A percentile compares a stretch with the other conserved stretches of the same genome.
Conservation (phyloP, 1,284 basidiomycete species). For the Xerocomus cyaneibrunnescens region DNA sequence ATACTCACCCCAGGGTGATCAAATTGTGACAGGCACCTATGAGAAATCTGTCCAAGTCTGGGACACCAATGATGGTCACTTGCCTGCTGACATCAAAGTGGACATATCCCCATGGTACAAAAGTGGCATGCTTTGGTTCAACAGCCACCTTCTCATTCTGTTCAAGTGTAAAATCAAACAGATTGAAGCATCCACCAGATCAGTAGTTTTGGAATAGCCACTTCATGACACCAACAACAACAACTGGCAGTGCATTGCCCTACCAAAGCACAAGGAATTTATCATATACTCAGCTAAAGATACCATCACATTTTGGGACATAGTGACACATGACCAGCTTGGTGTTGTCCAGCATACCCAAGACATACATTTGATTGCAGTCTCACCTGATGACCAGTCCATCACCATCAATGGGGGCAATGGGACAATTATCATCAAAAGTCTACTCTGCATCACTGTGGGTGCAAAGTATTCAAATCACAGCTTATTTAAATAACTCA, state of each 20-base stretch:
- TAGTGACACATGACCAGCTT: too few species aligned
- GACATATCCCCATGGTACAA: not conserved
- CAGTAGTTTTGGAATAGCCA: not conserved
- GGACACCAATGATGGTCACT: not conserved
- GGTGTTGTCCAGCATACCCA: too few species aligned
- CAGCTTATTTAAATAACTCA: not conserved
- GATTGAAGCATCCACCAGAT: not conserved
- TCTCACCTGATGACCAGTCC: not conserved
- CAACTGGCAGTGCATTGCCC: not conserved
- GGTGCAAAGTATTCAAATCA: not conserved
- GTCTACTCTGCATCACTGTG: not conserved
- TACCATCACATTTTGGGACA: not conserved
- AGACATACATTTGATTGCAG: too few species aligned
- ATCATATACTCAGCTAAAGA: not conserved
- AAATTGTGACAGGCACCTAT: too few species aligned
- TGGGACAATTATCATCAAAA: not conserved
- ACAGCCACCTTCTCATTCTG: not conserved
- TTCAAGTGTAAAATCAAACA: not conserved
- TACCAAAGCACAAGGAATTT: not conserved
- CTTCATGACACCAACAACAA: not conserved
- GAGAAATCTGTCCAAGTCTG: too few species aligned
- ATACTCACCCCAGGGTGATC: too few species aligned
- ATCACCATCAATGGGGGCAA: not conserved
- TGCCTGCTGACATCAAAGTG: not conserved
- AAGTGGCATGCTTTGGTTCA: not conserved